Percentiles rank a stretch among this genome's conserved stretches.
Evolutionary conservation across 768 basidiomycete genomes (phyloP).

Genomic region (Nidula microcarpa): DNA sequence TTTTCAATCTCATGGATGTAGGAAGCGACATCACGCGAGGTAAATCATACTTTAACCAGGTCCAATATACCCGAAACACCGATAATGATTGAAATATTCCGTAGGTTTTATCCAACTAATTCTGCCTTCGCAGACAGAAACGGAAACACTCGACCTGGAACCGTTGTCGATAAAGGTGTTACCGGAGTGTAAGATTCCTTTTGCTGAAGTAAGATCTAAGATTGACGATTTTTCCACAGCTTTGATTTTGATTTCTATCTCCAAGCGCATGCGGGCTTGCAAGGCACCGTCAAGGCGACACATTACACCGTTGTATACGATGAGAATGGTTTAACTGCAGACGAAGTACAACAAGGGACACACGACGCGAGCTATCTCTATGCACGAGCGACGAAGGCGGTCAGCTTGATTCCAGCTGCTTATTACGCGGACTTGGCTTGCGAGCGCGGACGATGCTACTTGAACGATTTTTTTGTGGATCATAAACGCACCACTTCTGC

Average conservation of each 20-base stretch:
- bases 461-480: constrained; percentile 63
- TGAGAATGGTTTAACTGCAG: constrained; percentile 62
- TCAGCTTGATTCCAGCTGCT: constrained; percentile 76
- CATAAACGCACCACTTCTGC: constrained; percentile 37
- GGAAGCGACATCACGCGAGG: constrained; percentile 66
- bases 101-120: constrained; percentile 45
- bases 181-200: constrained; percentile 52
- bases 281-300: constrained; percentile 68
- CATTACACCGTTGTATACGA: constrained; percentile 82
- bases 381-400: constrained; percentile 80
- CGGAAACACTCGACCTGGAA: constrained; percentile 77
- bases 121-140: constrained; percentile 51
- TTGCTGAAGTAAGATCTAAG: constrained; percentile 3
- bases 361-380: constrained; percentile 71
- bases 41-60: constrained; percentile 10
- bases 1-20: constrained; percentile 7
- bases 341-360: constrained; percentile 72
- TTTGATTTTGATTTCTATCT: constrained; percentile 68
- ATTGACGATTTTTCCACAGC: constrained; percentile 19
- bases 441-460: constrained; percentile 72
- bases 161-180: constrained; percentile 76
- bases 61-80: no score
- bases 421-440: constrained; percentile 84
- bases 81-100: no score
- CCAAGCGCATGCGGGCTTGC: constrained; percentile 72